Base-by-base conservation (phyloP, 2,329 filamentous ascomycete genomes). In the Pleomassaria siparia region DNA sequence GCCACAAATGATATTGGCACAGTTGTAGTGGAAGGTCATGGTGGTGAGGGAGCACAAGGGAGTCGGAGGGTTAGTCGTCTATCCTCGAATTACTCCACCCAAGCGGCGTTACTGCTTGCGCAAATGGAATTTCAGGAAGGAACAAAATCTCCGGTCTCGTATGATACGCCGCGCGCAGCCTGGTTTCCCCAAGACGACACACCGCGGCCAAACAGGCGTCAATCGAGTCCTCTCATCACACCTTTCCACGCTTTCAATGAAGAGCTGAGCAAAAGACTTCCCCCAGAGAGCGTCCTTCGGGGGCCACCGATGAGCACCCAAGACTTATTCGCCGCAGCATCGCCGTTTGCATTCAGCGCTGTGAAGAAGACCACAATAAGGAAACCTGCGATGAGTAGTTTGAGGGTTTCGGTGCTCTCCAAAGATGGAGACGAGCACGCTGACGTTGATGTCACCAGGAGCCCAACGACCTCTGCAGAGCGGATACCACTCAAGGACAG, bases 301-400 rank as follows among this genome's bases (percentile, higher is more conserved):
- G 57, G 45, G 3, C 43, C 53, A 11, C 52, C 56, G 9, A 56
- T 73, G 25, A 74, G 71, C 47, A 78, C 75, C 2, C 75, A 78
- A 45, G 72, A 73, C 13, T 56, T 78, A 8, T 68, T 77, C 39
- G 64, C 67, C 21, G 71, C 66, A 53, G 70, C 66, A 43, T 64
- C 72, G 37, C 58, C 74, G 33, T 73, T 75, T 60, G 49, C 60
- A 12, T 67, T 69, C 54, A 72, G 70, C 43, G 73, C 72, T 10
- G 60, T 70, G 26, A 76, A 75, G 59, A 76, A 75, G 57, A 60
- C 54, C 32, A 18, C 53, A 13, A 42, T 50, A 12, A 51, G 40
- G 40, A 15, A 53, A 20, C 53, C n/a, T 53, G 39, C 49, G 51
- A 25, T n/a, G n/a, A 63, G 58, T 43, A 57, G 54, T 22, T 43